Evolutionary conservation across 2,329 filamentous ascomycete genomes (phyloP).

Genomic region (Sclerotinia nivalis): DNA sequence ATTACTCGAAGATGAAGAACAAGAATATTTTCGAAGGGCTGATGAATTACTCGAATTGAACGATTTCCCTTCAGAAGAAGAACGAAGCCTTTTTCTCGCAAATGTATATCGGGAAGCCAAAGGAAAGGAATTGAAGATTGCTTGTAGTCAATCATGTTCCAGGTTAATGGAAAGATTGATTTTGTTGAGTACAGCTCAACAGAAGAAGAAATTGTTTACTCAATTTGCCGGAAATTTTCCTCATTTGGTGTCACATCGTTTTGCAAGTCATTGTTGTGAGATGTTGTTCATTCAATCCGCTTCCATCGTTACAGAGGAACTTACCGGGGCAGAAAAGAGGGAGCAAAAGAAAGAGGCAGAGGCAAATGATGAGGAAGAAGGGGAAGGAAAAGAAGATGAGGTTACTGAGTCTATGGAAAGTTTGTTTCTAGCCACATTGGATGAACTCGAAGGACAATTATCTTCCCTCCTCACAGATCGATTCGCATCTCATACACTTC

Average conservation of each 20-base stretch:
- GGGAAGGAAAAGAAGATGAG: slow-evolving; percentile 48
- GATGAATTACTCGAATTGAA: slow-evolving; percentile 89
- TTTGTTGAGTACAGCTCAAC: slow-evolving; percentile 70
- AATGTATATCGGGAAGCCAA: slow-evolving; percentile 84
- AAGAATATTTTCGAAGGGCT: slow-evolving; percentile 90
- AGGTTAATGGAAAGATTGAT: slow-evolving; percentile 90
- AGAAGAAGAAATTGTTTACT: slow-evolving; percentile 84
- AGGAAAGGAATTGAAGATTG: slow-evolving; percentile 94
- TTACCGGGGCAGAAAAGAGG: slow-evolving; percentile 49
- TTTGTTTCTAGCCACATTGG: slow-evolving; percentile 77
- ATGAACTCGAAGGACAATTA: slow-evolving; percentile 85
- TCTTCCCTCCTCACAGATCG: slow-evolving; percentile 77
- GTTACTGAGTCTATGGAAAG: slow-evolving; percentile 69
- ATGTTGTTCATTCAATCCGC: slow-evolving; percentile 85
- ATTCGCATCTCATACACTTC: slow-evolving; percentile 88
- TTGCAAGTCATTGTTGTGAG: slow-evolving; percentile 96
- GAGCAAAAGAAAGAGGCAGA: slow-evolving; percentile 53
- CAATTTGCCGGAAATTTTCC: slow-evolving; percentile 86
- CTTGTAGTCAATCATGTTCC: slow-evolving; percentile 93
- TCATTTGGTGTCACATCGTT: slow-evolving; percentile 88
- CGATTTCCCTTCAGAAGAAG: slow-evolving; percentile 76
- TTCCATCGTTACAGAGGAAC: slow-evolving; percentile 73
- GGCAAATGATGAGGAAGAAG: slow-evolving; percentile 54
- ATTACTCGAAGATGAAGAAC: slow-evolving; percentile 87
- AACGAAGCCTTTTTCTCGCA: slow-evolving; percentile 69